Evolutionary conservation across 345 rosid genomes (phyloP), one percentile per base, ranked within the genome.

Genomic region (Moricandia arvensis): DNA sequence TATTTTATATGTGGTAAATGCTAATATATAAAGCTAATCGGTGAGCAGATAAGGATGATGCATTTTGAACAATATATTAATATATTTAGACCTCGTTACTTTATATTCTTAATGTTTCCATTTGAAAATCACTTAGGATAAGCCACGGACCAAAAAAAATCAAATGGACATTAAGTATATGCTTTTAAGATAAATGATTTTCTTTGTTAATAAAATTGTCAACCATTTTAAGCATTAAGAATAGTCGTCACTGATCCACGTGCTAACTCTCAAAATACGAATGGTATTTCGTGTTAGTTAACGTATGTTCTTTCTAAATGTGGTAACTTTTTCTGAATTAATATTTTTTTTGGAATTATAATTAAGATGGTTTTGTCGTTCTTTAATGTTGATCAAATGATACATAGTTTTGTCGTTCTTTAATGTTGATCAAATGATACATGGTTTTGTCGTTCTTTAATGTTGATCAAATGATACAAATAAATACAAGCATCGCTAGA

Each of bases 1-100:
- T 59, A 29, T 29, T 61, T 27, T 27, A 41, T 43, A 21, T 72
- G 16, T 31, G 4, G 9, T n/a, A 24, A n/a, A 70, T 18, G 37
- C 16, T 59, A 59, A 57, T 18, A 74, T 30, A 43, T 29, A 16
- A 43, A 27, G n/a, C 5, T 4, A n/a, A 33, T 24, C 13, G 8
- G 66, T 45, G 30, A 61, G 74, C 6, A 60, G 79, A 75, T 75
- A 75, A 68, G 74, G 74, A 68, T 75, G 47, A n/a, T 68, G 55
- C 29, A 68, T 51, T 51, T 51, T 53, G 24, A 75, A 49, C 43
- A 60, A 75, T 60, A 60, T 67, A 31, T 0, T 72, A 38, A 11
- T 54, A 31, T 37, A 31, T 12, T 57, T 15, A 66, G 4, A 66
- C 49, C 59, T 37, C 57, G n/a, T 59, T 43, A 16, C 34, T 53